Conservation (phyloP, 2,329 filamentous ascomycete species). For the Aspergillus ibericus region DNA sequence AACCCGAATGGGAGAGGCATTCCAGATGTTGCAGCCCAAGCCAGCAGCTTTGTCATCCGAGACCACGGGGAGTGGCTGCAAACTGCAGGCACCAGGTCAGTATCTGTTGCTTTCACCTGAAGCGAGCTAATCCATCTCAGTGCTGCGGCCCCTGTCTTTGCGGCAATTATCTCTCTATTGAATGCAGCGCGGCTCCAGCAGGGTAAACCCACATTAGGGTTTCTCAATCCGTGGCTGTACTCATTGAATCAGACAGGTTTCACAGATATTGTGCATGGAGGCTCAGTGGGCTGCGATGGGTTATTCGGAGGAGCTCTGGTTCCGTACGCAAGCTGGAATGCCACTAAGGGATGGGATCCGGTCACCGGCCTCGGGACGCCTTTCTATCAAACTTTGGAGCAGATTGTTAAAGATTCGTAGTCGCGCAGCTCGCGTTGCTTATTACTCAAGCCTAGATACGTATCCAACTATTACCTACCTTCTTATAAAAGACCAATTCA, state of each 20-base stretch:
- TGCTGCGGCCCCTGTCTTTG: conserved; percentile 63
- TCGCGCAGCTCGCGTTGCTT: background rate
- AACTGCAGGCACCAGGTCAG: conserved; percentile 51
- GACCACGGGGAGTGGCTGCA: conserved; percentile 37
- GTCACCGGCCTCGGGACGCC: conserved; percentile 45
- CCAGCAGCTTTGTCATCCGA: conserved; percentile 41
- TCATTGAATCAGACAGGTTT: conserved; percentile 44
- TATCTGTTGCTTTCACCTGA: background rate
- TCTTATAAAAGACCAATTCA: too few species aligned
- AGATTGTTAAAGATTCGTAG: conserved; percentile 8
- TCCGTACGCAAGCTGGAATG: conserved; percentile 52
- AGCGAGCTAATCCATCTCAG: conserved; percentile 18
- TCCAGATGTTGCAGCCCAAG: conserved; percentile 63
- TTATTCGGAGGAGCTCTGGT: conserved; percentile 42
- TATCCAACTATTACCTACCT: too few species aligned
- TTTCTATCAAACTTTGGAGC: conserved; percentile 16
- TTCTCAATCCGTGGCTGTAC: conserved; percentile 65
- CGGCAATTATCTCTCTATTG: conserved; percentile 62
- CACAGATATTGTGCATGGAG: conserved; percentile 51
- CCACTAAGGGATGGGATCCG: conserved; percentile 52
- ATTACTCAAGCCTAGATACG: too few species aligned
- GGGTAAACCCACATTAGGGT: conserved; percentile 57
- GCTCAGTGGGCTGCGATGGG: conserved; percentile 48
- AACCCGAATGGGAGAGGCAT: conserved; percentile 58
- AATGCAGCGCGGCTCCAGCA: conserved; percentile 62